Percentiles rank a stretch among this genome's conserved stretches.
These are phyloP conservation scores for Dovyalis caffra DNA, from an alignment of 345 rosid species.

Conservation along the genomic window DNA sequence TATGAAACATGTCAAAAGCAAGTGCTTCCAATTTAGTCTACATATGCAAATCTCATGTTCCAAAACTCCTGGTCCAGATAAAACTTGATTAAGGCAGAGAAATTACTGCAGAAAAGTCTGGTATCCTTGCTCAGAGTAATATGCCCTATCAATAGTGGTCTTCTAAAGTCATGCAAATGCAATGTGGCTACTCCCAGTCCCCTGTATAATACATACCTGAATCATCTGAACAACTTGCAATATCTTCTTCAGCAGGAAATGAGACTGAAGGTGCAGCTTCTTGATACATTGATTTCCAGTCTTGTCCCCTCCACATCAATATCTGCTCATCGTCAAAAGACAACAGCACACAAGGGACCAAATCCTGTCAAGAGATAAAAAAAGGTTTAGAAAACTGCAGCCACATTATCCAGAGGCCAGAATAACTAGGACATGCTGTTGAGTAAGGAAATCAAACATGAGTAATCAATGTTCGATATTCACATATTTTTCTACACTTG, in stretches of 20 bases:
- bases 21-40: background rate
- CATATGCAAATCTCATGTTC: no score
- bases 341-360: slow-evolving; percentile 87
- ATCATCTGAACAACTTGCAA: slow-evolving; percentile 23
- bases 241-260: slow-evolving; percentile 29
- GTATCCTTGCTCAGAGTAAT: background rate
- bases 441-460: background rate
- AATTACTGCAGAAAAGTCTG: no score
- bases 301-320: slow-evolving; percentile 85
- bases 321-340: slow-evolving; percentile 90
- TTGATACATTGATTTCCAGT: slow-evolving; percentile 73
- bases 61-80: no score
- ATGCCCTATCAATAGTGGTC: background rate
- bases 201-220: slow-evolving; percentile 40
- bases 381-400: slow-evolving; percentile 1
- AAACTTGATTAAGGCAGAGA: no score
- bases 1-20: background rate
- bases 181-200: background rate
- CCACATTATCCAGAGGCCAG: background rate
- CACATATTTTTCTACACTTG: background rate
- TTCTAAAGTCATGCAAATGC: background rate
- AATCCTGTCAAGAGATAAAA: slow-evolving; percentile 45
- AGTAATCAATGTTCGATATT: slow-evolving; percentile 2
- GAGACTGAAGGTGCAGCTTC: slow-evolving; percentile 28
- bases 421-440: background rate